Conservation (phyloP, 2,329 filamentous ascomycete species). For the Alternaria gansuensis region DNA sequence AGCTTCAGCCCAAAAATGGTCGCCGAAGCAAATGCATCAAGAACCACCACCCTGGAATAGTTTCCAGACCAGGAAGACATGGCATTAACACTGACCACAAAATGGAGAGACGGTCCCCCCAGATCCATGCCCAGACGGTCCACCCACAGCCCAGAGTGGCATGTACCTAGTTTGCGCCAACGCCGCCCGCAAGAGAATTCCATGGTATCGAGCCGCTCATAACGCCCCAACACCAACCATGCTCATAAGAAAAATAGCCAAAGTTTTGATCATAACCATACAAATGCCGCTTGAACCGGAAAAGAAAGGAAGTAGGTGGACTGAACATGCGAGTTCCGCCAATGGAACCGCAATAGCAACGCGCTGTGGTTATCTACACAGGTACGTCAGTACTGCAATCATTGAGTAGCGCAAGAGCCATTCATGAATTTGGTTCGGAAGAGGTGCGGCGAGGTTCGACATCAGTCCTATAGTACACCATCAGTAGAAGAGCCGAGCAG, state of each 20-base stretch:
- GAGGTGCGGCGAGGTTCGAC: conserved; percentile 1
- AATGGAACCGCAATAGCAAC: conserved; percentile 1
- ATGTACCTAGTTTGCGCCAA: conserved; percentile 1
- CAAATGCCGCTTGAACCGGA: conserved; percentile 13
- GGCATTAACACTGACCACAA: conserved; percentile 1
- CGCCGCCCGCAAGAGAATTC: conserved; percentile 13
- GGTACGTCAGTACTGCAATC: conserved; percentile 4
- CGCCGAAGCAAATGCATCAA: conserved; percentile 25
- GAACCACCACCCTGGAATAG: not conserved
- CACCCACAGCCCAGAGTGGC: not conserved
- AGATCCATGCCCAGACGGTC: conserved; percentile 35
- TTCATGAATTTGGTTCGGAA: not conserved
- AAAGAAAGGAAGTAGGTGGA: conserved; percentile 11
- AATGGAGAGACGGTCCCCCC: conserved; percentile 34
- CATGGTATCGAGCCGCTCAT: conserved; percentile 18
- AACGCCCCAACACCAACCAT: conserved; percentile 19
- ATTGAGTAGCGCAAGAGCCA: not conserved
- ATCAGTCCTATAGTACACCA: conserved; percentile 16
- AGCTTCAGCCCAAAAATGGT: conserved; percentile 13
- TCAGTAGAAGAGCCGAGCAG: conserved; percentile 10
- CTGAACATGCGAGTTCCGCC: not conserved
- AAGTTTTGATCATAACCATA: conserved; percentile 16
- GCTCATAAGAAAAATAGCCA: conserved; percentile 13
- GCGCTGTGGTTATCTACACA: conserved; percentile 16
- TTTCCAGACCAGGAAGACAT: conserved; percentile 4